phyloP scores from a whole-genome alignment of 2,329 filamentous ascomycete genomes.

The Cercospora sp. region DNA sequence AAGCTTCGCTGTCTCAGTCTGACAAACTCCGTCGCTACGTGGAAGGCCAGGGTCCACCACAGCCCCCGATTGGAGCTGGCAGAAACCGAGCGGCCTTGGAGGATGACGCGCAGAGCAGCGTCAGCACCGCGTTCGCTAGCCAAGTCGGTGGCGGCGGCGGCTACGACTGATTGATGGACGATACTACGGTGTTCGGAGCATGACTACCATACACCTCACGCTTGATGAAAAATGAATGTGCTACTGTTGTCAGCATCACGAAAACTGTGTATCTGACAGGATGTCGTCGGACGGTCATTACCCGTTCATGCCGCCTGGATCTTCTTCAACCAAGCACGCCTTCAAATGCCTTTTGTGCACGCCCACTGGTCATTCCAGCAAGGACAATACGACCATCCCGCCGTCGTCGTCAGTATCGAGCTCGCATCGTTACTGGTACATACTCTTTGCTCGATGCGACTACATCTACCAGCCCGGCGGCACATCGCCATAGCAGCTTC shows the following conservation, averaged over 20 bases:
- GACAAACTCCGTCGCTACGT: constrained; percentile 94
- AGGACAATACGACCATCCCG: background rate
- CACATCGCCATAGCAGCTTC: background rate
- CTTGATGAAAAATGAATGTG: constrained; percentile 21
- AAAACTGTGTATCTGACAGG: constrained; percentile 2
- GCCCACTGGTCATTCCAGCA: background rate
- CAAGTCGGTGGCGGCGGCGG: constrained; percentile 61
- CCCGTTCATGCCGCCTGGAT: constrained; percentile 3
- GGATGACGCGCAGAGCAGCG: constrained; percentile 93
- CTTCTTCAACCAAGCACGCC: background rate
- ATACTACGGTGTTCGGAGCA: constrained; percentile 12
- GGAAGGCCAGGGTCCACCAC: constrained; percentile 58
- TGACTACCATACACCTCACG: constrained; percentile 21
- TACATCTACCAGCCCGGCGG: background rate
- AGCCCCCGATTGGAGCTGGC: constrained; percentile 62
- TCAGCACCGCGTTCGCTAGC: constrained; percentile 95
- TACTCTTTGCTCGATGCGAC: background rate
- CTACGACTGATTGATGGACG: constrained; percentile 34
- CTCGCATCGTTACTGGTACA: constrained; percentile 1
- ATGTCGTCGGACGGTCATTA: background rate
- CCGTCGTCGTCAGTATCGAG: constrained; percentile 6
- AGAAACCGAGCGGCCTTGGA: constrained; percentile 52
- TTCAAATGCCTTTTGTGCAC: background rate
- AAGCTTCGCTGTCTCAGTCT: constrained; percentile 74
- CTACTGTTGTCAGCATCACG: constrained; percentile 16